Conservation (phyloP, 768 basidiomycete species). For the Psilocybe cubensis region DNA sequence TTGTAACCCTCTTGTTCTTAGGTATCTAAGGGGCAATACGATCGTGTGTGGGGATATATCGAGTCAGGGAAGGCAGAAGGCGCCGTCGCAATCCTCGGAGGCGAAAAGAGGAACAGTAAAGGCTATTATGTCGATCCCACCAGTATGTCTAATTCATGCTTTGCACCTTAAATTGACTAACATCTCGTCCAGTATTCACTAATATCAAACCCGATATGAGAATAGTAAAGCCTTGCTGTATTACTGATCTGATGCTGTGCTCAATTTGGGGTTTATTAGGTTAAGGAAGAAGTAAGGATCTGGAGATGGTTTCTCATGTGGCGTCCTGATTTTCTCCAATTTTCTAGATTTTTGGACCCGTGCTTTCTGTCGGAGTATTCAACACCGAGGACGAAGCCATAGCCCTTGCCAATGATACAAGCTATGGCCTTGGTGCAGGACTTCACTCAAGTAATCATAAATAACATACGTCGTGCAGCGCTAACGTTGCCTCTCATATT, state of each 20-base stretch:
- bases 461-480: neutral
- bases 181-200: constrained; percentile 65
- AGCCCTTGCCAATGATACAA: constrained; percentile 82
- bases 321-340: constrained; percentile 10
- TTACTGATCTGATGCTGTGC: neutral
- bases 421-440: constrained; percentile 91
- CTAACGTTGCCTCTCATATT: constrained; percentile 9
- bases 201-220: constrained; percentile 83
- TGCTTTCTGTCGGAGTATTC: constrained; percentile 83
- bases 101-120: constrained; percentile 71
- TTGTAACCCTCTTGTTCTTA: constrained; percentile 28
- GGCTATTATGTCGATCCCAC: constrained; percentile 94
- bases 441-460: constrained; percentile 72
- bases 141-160: constrained; percentile 47
- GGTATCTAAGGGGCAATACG: constrained; percentile 86
- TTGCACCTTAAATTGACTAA: neutral
- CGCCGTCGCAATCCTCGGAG: constrained; percentile 80
- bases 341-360: constrained; percentile 90
- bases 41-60: constrained; percentile 88
- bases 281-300: constrained; percentile 67
- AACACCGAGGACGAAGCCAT: constrained; percentile 88
- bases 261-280: constrained; percentile 35
- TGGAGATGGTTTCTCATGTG: neutral
- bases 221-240: constrained; percentile 51
- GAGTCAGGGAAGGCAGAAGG: constrained; percentile 85